Conservation (phyloP, 2,329 filamentous ascomycete genomes). For the Xylariaceae sp. region DNA sequence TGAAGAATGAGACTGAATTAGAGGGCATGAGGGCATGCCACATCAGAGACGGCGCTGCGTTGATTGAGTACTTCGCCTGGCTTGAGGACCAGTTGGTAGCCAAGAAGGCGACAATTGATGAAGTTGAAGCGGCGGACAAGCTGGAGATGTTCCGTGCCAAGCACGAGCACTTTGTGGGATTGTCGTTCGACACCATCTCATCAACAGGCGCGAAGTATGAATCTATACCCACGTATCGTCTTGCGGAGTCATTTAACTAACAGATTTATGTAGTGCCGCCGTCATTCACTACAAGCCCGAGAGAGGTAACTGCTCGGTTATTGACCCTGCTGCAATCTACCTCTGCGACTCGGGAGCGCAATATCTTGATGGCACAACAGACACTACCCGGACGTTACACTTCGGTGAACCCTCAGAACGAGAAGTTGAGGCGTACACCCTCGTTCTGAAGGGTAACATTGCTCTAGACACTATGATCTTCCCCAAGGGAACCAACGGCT, state of each 20-base stretch:
- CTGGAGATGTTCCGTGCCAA: constrained; percentile 68
- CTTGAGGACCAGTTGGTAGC: constrained; percentile 79
- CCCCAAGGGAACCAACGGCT: constrained; percentile 91
- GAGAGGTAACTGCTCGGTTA: constrained; percentile 69
- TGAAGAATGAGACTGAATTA: constrained; percentile 88
- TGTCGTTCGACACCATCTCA: constrained; percentile 95
- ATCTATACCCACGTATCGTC: background rate
- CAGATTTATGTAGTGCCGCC: constrained; percentile 60
- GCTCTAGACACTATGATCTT: constrained; percentile 81
- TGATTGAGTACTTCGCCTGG: constrained; percentile 95
- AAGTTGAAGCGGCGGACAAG: constrained; percentile 88
- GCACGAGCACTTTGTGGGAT: constrained; percentile 71
- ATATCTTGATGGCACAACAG: constrained; percentile 90
- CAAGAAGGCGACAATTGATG: constrained; percentile 70
- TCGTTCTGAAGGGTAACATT: constrained; percentile 93
- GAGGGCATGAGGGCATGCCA: constrained; percentile 93
- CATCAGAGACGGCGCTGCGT: constrained; percentile 82
- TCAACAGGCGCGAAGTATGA: constrained; percentile 74
- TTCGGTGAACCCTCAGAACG: constrained; percentile 79
- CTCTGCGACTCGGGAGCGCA: constrained; percentile 97
- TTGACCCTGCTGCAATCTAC: constrained; percentile 83
- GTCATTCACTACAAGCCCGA: constrained; percentile 96
- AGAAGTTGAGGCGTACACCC: constrained; percentile 84
- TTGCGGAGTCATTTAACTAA: background rate
- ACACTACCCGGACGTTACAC: constrained; percentile 89